Conservation (phyloP, 2,329 filamentous ascomycete genomes). For the Talaromyces piceae region DNA sequence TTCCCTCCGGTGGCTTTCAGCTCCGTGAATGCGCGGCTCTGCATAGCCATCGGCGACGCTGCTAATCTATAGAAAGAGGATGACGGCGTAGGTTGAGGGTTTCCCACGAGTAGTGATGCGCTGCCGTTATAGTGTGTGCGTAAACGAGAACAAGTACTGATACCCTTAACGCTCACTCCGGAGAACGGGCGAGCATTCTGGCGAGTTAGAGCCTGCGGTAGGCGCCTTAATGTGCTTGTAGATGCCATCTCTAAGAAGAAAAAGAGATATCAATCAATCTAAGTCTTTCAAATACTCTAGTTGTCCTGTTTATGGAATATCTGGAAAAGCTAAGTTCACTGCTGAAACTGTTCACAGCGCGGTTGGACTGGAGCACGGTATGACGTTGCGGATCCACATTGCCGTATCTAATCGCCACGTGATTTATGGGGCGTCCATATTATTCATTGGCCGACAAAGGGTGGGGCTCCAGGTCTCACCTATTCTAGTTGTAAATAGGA, state of each 20-base stretch:
- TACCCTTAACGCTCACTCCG: background rate
- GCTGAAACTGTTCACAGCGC: background rate
- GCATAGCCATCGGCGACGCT: background rate
- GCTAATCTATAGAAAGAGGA: background rate
- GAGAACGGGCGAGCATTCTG: background rate
- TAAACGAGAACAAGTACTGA: background rate
- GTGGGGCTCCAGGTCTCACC: too few species aligned
- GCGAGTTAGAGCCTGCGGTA: background rate
- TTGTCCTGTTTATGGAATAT: too few species aligned
- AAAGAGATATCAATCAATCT: background rate
- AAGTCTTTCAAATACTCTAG: background rate
- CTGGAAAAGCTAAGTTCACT: background rate
- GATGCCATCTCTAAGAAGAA: background rate
- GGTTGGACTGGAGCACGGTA: background rate
- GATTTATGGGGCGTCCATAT: background rate
- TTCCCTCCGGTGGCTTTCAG: constrained; percentile 17
- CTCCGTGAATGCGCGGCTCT: background rate
- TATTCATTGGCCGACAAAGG: background rate
- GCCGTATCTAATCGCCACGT: background rate
- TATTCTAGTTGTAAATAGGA: too few species aligned
- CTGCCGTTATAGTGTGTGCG: background rate
- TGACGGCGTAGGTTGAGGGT: background rate
- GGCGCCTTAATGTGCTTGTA: background rate
- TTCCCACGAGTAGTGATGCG: background rate
- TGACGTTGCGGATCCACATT: background rate